Evolutionary conservation across 768 basidiomycete species (phyloP), one percentile per base, ranked within the genome.

Genomic region (Dentipellis sp.): DNA sequence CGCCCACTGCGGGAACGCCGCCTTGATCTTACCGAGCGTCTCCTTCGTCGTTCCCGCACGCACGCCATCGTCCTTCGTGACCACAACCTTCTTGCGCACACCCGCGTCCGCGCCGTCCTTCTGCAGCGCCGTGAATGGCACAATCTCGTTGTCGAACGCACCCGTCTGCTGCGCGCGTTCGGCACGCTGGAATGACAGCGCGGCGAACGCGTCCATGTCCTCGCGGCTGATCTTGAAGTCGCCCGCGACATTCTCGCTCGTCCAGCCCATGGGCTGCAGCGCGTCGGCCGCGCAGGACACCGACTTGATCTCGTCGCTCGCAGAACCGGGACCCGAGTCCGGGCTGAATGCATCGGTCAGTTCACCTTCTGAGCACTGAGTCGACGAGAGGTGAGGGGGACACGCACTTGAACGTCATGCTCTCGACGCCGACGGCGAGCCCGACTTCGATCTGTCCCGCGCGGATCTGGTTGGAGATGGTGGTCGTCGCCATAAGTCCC

Each of bases 1-100:
- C 1, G 82, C 84, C 88, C 88, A 92, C 61, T 92, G 86, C 48
- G 88, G 89, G 68, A 93, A 93, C 1, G 91, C 90, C 4, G 85
- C 59, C 45, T 78, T 77, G 59, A 91, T 81, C 69, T 83, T 88
- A 45, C 69, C 64, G 38, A 93, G 72, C 8, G 68, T 64, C 56
- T 84, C 82, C 62, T 80, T 76, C 1, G 88, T 91, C 6, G 88
- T 89, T 4, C 85, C 85, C 54, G 78, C 77, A 50, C 90, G 74
- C 47, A 92, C 85, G 2, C 91, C 89, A 62, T 92, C 91, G 63
- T 93, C 91, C 64, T 81, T 75, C 50, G 71, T 74, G 12, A 89
- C 72, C 2, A 78, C 72, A n/a, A 88, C 76, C 23, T 68, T 71
- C 49, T 68, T 75, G 14, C 42, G 42, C n/a, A 11, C 42, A 5